Base-by-base conservation (phyloP, 352 stramenopile species). In the Globisporangium lucens region DNA sequence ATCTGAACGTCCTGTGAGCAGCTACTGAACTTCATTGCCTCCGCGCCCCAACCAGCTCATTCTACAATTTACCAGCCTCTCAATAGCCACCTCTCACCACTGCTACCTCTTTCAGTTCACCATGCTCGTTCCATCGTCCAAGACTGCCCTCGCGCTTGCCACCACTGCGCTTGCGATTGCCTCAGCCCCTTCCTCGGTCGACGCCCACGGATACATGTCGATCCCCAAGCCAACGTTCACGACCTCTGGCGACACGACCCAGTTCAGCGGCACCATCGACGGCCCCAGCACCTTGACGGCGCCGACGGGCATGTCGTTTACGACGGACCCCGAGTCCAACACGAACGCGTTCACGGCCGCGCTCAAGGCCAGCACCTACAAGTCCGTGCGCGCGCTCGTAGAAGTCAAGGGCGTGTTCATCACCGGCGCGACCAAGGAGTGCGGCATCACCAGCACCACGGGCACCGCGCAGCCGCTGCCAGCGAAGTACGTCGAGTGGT, bases 191-290 rank as follows among this genome's bases (percentile, higher is more conserved):
- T n/a, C 22, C 4, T 20, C 43, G 29, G 71, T 74, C 36, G 43
- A 69, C 30, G 70, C 35, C 20, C 73, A 78, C 49, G 70, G 73
- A 3, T 75, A 74, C 66, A 71, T 78, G 69, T 71, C 65, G 4
- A 61, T 68, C 30, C 69, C 66, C 6, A 66, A 72, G 59, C 62
- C 52, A 15, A 69, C 70, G 57, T 76, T 71, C 30, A 67, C 68
- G 12, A 69, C 66, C n/a, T 41, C 53, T 20, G 67, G 36, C 6
- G 47, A 62, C 62, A 64, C 52, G 13, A 64, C 30, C 17, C 57
- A 63, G 41, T 69, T 56, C 38, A 22, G 27, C 3, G 43, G 38
- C 38, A 69, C 63, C 36, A 69, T 63, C 46, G 35, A 62, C 27
- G 62, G 43, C 1, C 30, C 49, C 29, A 63, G n/a, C 33, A 29